Evolutionary conservation across 257 asterid genomes (phyloP).

Genomic region (Solanum peruvianum): DNA sequence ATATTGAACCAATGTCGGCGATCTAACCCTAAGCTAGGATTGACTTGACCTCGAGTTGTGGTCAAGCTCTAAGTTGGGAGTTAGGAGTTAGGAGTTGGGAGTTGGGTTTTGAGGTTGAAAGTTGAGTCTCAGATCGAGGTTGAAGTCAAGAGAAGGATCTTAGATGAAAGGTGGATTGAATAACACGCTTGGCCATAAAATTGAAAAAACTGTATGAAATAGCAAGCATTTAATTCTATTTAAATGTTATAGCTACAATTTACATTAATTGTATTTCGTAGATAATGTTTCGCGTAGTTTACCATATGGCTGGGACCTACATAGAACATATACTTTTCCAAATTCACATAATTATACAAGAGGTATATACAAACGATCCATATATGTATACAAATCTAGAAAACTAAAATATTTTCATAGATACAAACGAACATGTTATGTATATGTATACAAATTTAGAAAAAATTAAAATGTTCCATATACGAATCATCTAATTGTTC

Average conservation of each 20-base stretch:
- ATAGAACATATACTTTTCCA: no score
- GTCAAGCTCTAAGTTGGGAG: neutral
- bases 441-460: no score
- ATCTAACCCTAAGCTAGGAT: neutral
- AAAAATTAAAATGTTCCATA: no score
- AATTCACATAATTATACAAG: no score
- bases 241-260: neutral
- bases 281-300: neutral
- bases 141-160: neutral
- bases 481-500: no score
- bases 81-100: neutral
- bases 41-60: neutral
- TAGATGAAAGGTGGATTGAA: neutral
- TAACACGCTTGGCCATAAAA: neutral
- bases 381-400: no score
- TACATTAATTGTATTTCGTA: no score
- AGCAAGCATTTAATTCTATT: neutral
- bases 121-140: accelerated
- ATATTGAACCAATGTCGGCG: neutral
- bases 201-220: neutral
- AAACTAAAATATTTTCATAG: no score
- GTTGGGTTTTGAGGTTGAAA: neutral
- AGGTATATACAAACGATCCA: no score
- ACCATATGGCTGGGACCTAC: neutral
- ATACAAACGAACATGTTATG: no score